phyloP scores from a whole-genome alignment of 495 filamentous ascomycete genomes.

The Diplogelasinospora grovesii region DNA sequence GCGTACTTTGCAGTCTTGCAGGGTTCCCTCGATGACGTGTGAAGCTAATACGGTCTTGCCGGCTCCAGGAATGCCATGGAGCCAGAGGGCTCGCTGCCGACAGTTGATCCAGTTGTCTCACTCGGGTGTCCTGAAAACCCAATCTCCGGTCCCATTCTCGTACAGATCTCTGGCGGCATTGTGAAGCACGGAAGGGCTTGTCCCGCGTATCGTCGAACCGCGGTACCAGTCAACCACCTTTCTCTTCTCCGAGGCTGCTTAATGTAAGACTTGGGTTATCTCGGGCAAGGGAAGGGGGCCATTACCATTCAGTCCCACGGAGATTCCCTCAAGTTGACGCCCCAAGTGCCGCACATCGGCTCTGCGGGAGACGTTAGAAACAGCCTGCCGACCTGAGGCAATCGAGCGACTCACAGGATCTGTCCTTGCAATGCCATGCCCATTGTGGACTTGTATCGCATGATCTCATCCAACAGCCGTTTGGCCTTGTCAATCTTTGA shows the following conservation, averaged over 20 bases:
- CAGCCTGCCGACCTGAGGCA: neutral
- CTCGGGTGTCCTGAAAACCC: conserved; percentile 16
- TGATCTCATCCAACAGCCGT: conserved; percentile 17
- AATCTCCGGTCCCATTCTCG: conserved; percentile 20
- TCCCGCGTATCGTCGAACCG: neutral
- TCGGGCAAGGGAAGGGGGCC: neutral
- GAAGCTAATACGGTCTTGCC: conserved; percentile 35
- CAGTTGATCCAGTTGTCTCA: conserved; percentile 19
- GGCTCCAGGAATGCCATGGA: conserved; percentile 34
- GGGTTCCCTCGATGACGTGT: conserved; percentile 26
- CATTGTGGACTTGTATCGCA: conserved; percentile 20
- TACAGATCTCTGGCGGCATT: conserved; percentile 10
- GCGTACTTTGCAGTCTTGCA: no score
- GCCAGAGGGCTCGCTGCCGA: conserved; percentile 22
- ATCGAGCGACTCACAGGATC: conserved; percentile 6
- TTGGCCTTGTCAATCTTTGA: conserved; percentile 14
- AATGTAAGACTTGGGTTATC: neutral
- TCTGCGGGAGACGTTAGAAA: neutral
- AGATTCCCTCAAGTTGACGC: conserved; percentile 6
- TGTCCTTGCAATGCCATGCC: conserved; percentile 16
- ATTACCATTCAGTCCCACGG: neutral
- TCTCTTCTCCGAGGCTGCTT: neutral
- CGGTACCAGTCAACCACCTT: neutral
- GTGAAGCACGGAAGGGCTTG: conserved; percentile 8
- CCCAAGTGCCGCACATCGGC: conserved; percentile 9